A percentile compares a stretch with the other conserved stretches of the same genome.
These are phyloP conservation scores for Phialocephala subalpina DNA, from an alignment of 2,329 filamentous ascomycete genomes.

Conservation along the genomic window DNA sequence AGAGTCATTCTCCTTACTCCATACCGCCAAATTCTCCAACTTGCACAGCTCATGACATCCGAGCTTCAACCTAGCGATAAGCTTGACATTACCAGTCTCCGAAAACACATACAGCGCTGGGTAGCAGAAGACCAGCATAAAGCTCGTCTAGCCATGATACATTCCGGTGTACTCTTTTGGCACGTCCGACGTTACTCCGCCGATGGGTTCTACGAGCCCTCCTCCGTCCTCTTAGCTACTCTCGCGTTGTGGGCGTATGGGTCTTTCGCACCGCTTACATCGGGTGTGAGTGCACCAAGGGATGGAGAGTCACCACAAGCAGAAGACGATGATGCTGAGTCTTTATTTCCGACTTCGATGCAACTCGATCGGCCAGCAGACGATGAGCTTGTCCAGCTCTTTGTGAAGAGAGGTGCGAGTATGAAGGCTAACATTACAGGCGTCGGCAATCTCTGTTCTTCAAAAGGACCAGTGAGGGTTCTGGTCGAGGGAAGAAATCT, in stretches of 20 bases:
- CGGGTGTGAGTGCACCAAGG: background rate
- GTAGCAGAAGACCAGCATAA: slow-evolving; percentile 60
- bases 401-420: slow-evolving; percentile 56
- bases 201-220: slow-evolving; percentile 56
- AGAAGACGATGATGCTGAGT: slow-evolving; percentile 26
- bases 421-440: slow-evolving; percentile 60
- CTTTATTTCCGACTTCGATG: slow-evolving; percentile 52
- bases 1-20: slow-evolving; percentile 51
- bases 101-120: slow-evolving; percentile 54
- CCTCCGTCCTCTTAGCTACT: slow-evolving; percentile 53
- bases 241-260: slow-evolving; percentile 56
- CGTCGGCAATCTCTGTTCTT: slow-evolving; percentile 57
- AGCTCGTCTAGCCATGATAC: slow-evolving; percentile 62
- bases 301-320: slow-evolving; percentile 8
- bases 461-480: slow-evolving; percentile 47
- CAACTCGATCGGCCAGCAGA: slow-evolving; percentile 63
- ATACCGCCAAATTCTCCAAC: slow-evolving; percentile 35
- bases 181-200: slow-evolving; percentile 58
- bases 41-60: slow-evolving; percentile 27
- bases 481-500: slow-evolving; percentile 49
- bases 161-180: slow-evolving; percentile 60
- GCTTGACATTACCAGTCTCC: slow-evolving; percentile 38
- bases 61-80: slow-evolving; percentile 9
- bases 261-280: slow-evolving; percentile 28
- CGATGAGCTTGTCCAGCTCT: slow-evolving; percentile 65